Evolutionary conservation across 2,329 filamentous ascomycete species (phyloP), one percentile per base, ranked within the genome.

Genomic region (Berkeleyomyces rouxiae): DNA sequence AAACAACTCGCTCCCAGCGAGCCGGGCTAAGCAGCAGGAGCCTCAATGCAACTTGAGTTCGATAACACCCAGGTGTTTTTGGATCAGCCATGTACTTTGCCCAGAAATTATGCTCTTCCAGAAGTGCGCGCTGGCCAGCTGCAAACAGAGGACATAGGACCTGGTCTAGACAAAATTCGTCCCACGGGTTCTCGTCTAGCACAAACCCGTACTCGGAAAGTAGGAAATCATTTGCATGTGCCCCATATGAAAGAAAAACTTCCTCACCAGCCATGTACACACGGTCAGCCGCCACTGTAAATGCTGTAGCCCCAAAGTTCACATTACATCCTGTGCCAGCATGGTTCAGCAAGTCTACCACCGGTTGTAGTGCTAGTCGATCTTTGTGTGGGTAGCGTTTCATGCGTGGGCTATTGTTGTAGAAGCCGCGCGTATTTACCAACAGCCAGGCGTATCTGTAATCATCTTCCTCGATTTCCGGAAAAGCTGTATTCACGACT

Each of bases 301-400:
- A 88, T 4, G 78, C 77, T 0, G 72, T 70, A 0, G 71, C 66
- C 55, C 77, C 74, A 67, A 80, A 81, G 2, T 74, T 69, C 0
- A 83, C 81, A 11, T 75, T 71, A 71, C 82, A 85, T 37, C 77
- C 77, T 7, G 67, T 67, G 46, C 77, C 72, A 4, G 74, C 70
- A 68, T 81, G 79, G 67, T 82, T 90, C 75, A 90, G 85, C 62
- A 87, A 81, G 70, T 90, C 87, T 1, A 85, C 82, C 43, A 88
- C 84, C 0, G 87, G 87, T 71, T 84, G 85, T 67, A 89, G 78
- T 7, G 82, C 82, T 76, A 88, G 82, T 68, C 81, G 81, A 67
- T 88, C 85, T 67, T 79, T 71, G 68, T 72, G 68, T 67, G 72
- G 67, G 33, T 74, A 70, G 65, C 71, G 68, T 69, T 77, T 72